Evolutionary conservation across 78 protist genomes (phyloP).

Genomic region (Blattamonas nauphoetae): DNA sequence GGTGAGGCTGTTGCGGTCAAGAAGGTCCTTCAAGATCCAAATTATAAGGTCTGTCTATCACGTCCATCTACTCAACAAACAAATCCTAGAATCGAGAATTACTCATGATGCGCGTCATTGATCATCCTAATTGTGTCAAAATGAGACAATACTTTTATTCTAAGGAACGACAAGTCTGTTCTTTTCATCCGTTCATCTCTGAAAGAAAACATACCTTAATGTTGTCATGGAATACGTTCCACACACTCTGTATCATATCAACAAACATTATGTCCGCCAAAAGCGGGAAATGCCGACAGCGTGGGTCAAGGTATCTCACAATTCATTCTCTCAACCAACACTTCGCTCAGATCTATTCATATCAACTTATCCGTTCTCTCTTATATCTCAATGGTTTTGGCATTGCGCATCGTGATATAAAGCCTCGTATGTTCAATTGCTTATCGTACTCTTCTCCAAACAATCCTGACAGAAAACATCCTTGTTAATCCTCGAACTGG

Average conservation of each 20-base stretch:
- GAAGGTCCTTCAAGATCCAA: slow-evolving; percentile 90
- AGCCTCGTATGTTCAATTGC: no score
- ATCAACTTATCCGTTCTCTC: slow-evolving; percentile 84
- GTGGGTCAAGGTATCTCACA: slow-evolving; percentile 70
- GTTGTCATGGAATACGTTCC: slow-evolving; percentile 96
- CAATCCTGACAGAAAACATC: no score
- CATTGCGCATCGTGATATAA: slow-evolving; percentile 84
- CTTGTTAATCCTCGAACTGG: background rate
- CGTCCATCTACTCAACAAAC: no score
- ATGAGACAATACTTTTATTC: slow-evolving; percentile 65
- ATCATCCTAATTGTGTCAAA: slow-evolving; percentile 80
- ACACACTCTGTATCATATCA: slow-evolving; percentile 75
- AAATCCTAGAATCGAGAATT: slow-evolving; percentile 96
- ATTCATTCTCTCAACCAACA: no score
- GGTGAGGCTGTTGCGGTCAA: slow-evolving; percentile 91
- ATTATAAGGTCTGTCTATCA: slow-evolving; percentile 98
- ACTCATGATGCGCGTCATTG: slow-evolving; percentile 82
- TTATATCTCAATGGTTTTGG: slow-evolving; percentile 55
- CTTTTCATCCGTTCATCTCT: background rate
- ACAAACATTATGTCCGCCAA: slow-evolving; percentile 55
- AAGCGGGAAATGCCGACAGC: slow-evolving; percentile 69
- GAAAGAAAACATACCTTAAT: slow-evolving; percentile 88
- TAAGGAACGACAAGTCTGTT: no score
- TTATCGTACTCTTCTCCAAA: no score
- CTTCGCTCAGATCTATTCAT: slow-evolving; percentile 63